Evolutionary conservation across 345 rosid species (phyloP).

Genomic region (Aquilaria malaccensis): DNA sequence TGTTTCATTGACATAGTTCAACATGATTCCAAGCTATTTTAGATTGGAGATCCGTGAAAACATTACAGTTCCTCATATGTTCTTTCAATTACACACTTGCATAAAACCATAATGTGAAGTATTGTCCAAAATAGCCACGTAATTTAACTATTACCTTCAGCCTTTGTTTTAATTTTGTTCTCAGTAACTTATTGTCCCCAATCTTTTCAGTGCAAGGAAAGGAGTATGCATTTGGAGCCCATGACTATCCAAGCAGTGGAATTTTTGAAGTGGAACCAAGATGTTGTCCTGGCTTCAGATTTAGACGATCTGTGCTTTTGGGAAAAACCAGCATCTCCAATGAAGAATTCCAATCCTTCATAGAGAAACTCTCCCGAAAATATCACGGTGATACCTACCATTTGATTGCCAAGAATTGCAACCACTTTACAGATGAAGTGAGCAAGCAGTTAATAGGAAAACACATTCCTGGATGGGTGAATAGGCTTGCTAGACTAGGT

Average conservation of each 20-base stretch:
- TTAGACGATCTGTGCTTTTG: conserved; percentile 67
- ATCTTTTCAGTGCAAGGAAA: conserved; percentile 46
- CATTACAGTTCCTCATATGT: too few relatives aligned
- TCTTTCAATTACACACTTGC: too few relatives aligned
- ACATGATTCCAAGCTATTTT: too few relatives aligned
- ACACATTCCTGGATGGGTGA: conserved; percentile 93
- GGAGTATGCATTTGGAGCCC: conserved; percentile 95
- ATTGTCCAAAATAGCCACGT: too few relatives aligned
- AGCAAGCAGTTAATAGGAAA: conserved; percentile 65
- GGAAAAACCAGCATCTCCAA: conserved; percentile 64
- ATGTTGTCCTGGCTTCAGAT: conserved; percentile 89
- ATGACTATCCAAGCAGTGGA: conserved; percentile 75
- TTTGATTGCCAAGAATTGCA: conserved; percentile 97
- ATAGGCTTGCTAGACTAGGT: conserved; percentile 87
- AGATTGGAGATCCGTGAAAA: too few relatives aligned
- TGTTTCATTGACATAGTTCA: too few relatives aligned
- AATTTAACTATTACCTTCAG: too few relatives aligned
- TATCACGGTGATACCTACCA: conserved; percentile 87
- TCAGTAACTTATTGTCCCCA: conserved; percentile 10
- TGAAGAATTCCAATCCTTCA: conserved; percentile 66
- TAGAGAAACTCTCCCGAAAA: conserved; percentile 65
- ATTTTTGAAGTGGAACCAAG: conserved; percentile 91
- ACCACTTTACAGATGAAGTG: conserved; percentile 87
- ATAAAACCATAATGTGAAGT: too few relatives aligned
- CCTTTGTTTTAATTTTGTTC: neutral